Evolutionary conservation across 2,329 filamentous ascomycete genomes (phyloP).

Genomic region (Chaetomiaceae sp.): DNA sequence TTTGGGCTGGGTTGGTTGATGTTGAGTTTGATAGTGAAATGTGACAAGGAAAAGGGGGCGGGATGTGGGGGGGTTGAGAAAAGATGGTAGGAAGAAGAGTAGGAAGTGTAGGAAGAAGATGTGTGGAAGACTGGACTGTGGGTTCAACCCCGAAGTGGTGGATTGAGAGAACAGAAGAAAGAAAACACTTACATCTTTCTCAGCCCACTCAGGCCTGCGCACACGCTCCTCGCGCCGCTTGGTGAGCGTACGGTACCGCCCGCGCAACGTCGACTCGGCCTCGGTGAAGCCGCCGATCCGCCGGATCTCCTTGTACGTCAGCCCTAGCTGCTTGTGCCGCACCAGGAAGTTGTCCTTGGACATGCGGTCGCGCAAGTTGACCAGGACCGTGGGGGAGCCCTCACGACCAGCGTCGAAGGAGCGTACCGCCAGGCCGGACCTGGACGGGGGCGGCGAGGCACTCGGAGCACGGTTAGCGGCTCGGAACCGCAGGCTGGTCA

Average conservation of each 20-base stretch:
- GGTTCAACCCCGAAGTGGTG: too few species aligned
- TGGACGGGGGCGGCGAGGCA: not conserved
- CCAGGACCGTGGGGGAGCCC: too few species aligned
- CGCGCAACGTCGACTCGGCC: slow-evolving; percentile 68
- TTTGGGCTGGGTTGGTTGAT: too few species aligned
- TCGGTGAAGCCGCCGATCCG: slow-evolving; percentile 50
- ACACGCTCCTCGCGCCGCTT: slow-evolving; percentile 59
- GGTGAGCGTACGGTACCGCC: slow-evolving; percentile 60
- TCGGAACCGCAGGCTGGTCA: not conserved
- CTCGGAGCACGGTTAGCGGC: not conserved
- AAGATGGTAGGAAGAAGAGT: too few species aligned
- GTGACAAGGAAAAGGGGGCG: too few species aligned
- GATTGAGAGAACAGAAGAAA: not conserved
- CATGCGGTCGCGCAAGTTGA: slow-evolving; percentile 9
- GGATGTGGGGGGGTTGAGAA: too few species aligned
- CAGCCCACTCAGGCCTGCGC: slow-evolving; percentile 60
- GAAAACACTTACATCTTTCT: slow-evolving; percentile 56
- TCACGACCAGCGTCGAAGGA: too few species aligned
- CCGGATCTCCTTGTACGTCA: slow-evolving; percentile 63
- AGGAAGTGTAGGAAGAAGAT: too few species aligned
- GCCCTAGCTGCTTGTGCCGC: slow-evolving; percentile 44
- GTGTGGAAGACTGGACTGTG: not conserved
- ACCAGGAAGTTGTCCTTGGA: slow-evolving; percentile 23
- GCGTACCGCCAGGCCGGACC: too few species aligned
- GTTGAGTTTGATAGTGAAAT: too few species aligned